phyloP scores from a whole-genome alignment of 1,284 basidiomycete genomes.

The Cronartium quercuum region DNA sequence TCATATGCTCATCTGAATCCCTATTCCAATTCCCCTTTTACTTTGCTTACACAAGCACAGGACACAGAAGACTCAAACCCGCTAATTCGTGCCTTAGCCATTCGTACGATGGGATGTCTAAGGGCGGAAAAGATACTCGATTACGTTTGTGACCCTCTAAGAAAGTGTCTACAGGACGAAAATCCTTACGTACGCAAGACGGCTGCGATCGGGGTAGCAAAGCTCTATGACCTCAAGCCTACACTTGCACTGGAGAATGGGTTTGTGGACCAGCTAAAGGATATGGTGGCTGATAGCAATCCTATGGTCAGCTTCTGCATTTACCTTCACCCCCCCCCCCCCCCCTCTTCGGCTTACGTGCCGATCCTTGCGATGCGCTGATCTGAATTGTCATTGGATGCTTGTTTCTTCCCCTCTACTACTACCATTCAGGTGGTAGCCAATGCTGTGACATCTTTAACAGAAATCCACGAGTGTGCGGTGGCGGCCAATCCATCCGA shows the following conservation, averaged over 20 bases:
- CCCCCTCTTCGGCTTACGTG: background rate
- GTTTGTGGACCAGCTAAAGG: constrained; percentile 76
- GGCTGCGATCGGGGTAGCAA: constrained; percentile 83
- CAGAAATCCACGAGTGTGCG: constrained; percentile 59
- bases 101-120: constrained; percentile 94
- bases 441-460: constrained; percentile 87
- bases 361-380: background rate
- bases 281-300: constrained; percentile 83
- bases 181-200: constrained; percentile 94
- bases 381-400: background rate
- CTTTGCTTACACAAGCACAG: constrained; percentile 51
- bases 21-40: background rate
- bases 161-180: constrained; percentile 80
- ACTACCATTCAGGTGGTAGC: constrained; percentile 56
- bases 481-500: constrained; percentile 67
- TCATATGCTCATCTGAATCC: background rate
- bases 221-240: constrained; percentile 77
- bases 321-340: background rate
- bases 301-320: constrained; percentile 62
- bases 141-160: constrained; percentile 72
- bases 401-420: background rate
- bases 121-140: constrained; percentile 73
- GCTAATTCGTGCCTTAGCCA: constrained; percentile 81
- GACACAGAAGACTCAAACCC: constrained; percentile 88
- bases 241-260: constrained; percentile 72